Percentiles rank a stretch among this genome's conserved stretches.
These are phyloP conservation scores for Ustilaginoidea virens DNA, from an alignment of 2,329 filamentous ascomycete genomes.

Conservation along the genomic window DNA sequence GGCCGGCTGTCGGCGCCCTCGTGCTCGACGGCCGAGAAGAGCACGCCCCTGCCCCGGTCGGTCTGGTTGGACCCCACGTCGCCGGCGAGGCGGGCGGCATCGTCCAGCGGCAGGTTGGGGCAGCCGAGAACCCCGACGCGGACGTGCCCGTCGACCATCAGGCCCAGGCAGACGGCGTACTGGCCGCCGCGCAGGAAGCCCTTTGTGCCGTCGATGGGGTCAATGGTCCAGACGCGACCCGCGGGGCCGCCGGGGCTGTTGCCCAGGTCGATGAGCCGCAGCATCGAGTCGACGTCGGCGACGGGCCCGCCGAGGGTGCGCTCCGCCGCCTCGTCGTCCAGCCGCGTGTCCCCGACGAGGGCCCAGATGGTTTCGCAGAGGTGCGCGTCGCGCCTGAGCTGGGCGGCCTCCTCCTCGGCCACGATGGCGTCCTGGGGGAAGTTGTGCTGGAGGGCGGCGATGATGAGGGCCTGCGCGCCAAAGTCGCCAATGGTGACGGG, in stretches of 20 bases:
- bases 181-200: slow-evolving; percentile 92
- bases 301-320: slow-evolving; percentile 56
- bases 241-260: slow-evolving; percentile 54
- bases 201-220: slow-evolving; percentile 96
- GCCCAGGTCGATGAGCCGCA: slow-evolving; percentile 51
- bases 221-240: slow-evolving; percentile 87
- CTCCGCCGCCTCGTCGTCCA: slow-evolving; percentile 41
- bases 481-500: slow-evolving; percentile 98
- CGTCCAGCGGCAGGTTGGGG: slow-evolving; percentile 84
- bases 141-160: slow-evolving; percentile 87
- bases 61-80: slow-evolving; percentile 61
- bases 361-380: slow-evolving; percentile 64
- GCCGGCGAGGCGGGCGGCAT: slow-evolving; percentile 42
- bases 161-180: slow-evolving; percentile 85
- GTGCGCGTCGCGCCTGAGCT: slow-evolving; percentile 54
- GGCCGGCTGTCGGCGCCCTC: slow-evolving; percentile 70
- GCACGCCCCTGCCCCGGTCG: slow-evolving; percentile 65
- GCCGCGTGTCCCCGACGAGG: slow-evolving; percentile 56
- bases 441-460: slow-evolving; percentile 71
- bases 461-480: slow-evolving; percentile 92
- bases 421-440: slow-evolving; percentile 89
- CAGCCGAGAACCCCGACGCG: slow-evolving; percentile 90
- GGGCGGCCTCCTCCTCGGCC: slow-evolving; percentile 82
- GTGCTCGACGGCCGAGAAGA: slow-evolving; percentile 73
- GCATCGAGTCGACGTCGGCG: slow-evolving; percentile 48